Conservation (phyloP, 73 alveolate species). For the Paramecium octaurelia region DNA sequence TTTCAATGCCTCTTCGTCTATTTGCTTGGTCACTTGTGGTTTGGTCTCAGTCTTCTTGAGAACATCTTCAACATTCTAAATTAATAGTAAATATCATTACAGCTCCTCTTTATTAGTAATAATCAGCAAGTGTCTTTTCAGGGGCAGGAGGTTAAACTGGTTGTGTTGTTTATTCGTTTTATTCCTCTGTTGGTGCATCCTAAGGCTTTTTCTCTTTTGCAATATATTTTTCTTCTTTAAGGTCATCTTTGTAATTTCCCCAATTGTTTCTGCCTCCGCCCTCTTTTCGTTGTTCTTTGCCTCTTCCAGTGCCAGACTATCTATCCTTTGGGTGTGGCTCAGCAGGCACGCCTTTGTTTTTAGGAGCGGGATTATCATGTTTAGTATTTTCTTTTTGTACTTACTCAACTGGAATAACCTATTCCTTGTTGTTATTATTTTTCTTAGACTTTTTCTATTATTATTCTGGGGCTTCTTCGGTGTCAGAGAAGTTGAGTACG, state of each 20-base stretch:
- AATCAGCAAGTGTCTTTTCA: slow-evolving; percentile 41
- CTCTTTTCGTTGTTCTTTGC: slow-evolving; percentile 56
- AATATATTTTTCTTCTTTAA: slow-evolving; percentile 27
- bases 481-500: not conserved
- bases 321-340: slow-evolving; percentile 69
- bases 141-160: not conserved
- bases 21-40: not conserved
- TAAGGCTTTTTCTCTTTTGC: not conserved
- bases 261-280: slow-evolving; percentile 65
- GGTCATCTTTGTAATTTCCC: slow-evolving; percentile 57
- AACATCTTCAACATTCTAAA: slow-evolving; percentile 27
- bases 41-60: not conserved
- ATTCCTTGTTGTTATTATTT: not conserved
- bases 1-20: slow-evolving; percentile 24
- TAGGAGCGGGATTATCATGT: not conserved
- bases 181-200: not conserved
- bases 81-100: not conserved
- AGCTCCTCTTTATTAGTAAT: slow-evolving; percentile 30
- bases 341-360: slow-evolving; percentile 24
- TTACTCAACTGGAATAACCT: slow-evolving; percentile 11
- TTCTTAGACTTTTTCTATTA: not conserved
- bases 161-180: not conserved
- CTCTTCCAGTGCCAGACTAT: slow-evolving; percentile 71
- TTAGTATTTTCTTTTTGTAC: slow-evolving; percentile 22
- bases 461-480: slow-evolving; percentile 17